Conservation (phyloP, 2,329 filamentous ascomycete species). For the Truncatella angustata region DNA sequence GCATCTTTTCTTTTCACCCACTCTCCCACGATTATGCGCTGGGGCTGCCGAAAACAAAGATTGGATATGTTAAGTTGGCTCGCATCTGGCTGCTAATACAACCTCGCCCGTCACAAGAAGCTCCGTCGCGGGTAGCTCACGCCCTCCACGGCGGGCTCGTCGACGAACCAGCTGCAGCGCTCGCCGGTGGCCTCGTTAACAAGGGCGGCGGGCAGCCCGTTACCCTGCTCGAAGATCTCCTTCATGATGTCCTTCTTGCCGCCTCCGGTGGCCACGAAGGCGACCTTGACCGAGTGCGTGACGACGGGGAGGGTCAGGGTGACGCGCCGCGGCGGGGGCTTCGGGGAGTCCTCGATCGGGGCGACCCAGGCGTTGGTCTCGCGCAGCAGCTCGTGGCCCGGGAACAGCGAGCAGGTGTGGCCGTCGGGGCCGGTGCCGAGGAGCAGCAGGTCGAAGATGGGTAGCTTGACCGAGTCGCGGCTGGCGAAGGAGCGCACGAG, state of each 20-base stretch:
- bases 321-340: slow-evolving; percentile 87
- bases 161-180: slow-evolving; percentile 93
- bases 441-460: slow-evolving; percentile 91
- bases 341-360: slow-evolving; percentile 88
- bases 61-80: no score
- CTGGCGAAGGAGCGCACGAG: slow-evolving; percentile 85
- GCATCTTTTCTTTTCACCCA: background rate
- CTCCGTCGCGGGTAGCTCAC: slow-evolving; percentile 78
- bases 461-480: slow-evolving; percentile 89
- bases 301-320: slow-evolving; percentile 91
- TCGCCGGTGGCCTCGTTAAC: slow-evolving; percentile 84
- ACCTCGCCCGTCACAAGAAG: slow-evolving; percentile 39
- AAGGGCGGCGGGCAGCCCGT: slow-evolving; percentile 78
- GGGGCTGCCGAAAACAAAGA: no score
- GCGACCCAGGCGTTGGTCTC: slow-evolving; percentile 91
- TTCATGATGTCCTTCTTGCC: slow-evolving; percentile 92
- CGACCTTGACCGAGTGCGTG: slow-evolving; percentile 80
- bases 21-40: no score
- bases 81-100: no score
- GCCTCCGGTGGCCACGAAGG: slow-evolving; percentile 85
- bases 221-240: slow-evolving; percentile 84
- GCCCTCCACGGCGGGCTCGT: slow-evolving; percentile 79
- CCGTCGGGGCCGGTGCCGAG: slow-evolving; percentile 94
- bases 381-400: slow-evolving; percentile 79
- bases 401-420: slow-evolving; percentile 96